These are phyloP conservation scores for Mangifera indica DNA, from an alignment of 345 rosid species.

Conservation along the genomic window DNA sequence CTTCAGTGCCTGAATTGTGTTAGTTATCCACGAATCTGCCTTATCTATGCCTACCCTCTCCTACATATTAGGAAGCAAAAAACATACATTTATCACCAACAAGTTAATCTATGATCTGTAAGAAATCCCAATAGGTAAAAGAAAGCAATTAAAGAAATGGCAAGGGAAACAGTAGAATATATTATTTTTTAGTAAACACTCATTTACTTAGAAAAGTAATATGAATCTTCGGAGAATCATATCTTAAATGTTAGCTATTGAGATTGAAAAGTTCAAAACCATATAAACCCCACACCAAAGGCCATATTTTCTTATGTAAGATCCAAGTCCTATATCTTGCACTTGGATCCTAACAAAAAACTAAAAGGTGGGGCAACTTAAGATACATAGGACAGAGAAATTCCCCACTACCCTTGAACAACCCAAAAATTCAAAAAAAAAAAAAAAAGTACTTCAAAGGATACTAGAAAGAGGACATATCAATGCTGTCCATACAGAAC, in stretches of 20 bases:
- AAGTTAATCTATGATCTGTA: background rate
- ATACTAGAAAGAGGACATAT: background rate
- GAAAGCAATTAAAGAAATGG: background rate
- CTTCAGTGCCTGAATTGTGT: slow-evolving; percentile 53
- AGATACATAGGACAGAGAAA: background rate
- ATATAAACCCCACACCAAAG: too few relatives aligned
- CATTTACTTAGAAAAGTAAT: background rate
- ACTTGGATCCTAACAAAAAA: too few relatives aligned
- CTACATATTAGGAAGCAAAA: slow-evolving; percentile 31
- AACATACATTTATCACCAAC: slow-evolving; percentile 11
- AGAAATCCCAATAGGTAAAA: slow-evolving; percentile 10
- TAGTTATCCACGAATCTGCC: slow-evolving; percentile 57
- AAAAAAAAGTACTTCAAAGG: background rate
- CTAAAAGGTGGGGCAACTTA: background rate
- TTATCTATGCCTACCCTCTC: slow-evolving; percentile 47
- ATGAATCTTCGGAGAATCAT: too few relatives aligned
- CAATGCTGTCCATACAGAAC: background rate
- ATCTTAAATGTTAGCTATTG: too few relatives aligned
- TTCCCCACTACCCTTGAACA: too few relatives aligned
- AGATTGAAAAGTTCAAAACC: too few relatives aligned
- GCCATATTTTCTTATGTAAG: too few relatives aligned
- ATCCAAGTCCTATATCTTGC: too few relatives aligned
- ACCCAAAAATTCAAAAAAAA: too few relatives aligned
- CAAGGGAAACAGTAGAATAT: background rate
- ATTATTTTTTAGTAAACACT: too few relatives aligned